Evolutionary conservation across 495 filamentous ascomycete genomes (phyloP), one percentile per base, ranked within the genome.

Genomic region (Penicillium cinerascens): DNA sequence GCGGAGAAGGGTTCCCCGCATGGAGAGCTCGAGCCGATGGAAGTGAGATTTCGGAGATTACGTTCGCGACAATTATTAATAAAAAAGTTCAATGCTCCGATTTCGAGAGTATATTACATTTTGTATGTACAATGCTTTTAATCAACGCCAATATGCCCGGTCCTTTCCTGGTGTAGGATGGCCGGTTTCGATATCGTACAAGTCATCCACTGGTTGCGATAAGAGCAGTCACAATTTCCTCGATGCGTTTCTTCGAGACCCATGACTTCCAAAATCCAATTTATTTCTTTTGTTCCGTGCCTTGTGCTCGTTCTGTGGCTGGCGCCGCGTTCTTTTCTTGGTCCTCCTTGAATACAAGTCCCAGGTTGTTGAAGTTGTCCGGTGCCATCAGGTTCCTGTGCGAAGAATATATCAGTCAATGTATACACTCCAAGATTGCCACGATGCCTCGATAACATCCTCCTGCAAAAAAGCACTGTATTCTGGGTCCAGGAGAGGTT

Each of bases 351-450:
- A 89, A 88, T 11, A 74, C 72, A 52, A 95, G 91, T 1, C 93
- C 93, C 21, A 98, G 75, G 57, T 98, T 98, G 70, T 87, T 87
- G 63, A 97, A 89, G 47, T 92, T 85, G 62, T 98, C 93, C 46
- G 82, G 88, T 17, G 91, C 90, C 93, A 98, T 98, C 27, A 98
- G 77, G 64, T 96, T 96, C 62, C 91, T 96, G 59, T 16, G 26
- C 13, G 26, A 2, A 35, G 13, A 11, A 29, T 13, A 10, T 3
- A n/a, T 47, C 21, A 33, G 42, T 62, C 42, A 56, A 54, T 10
- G 47, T 11, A 18, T 17, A 18, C 25, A 35, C 18, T 22, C 18
- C 33, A 15, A 13, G 10, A 33, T 33, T 3, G 29, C 10, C 11
- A 13, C 2, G 10, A 15, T 15, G 4, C 10, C 29, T 33, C 6